These are phyloP conservation scores for Escallonia rubra DNA, from an alignment of 129 eudicot genomes.

Conservation along the genomic window DNA sequence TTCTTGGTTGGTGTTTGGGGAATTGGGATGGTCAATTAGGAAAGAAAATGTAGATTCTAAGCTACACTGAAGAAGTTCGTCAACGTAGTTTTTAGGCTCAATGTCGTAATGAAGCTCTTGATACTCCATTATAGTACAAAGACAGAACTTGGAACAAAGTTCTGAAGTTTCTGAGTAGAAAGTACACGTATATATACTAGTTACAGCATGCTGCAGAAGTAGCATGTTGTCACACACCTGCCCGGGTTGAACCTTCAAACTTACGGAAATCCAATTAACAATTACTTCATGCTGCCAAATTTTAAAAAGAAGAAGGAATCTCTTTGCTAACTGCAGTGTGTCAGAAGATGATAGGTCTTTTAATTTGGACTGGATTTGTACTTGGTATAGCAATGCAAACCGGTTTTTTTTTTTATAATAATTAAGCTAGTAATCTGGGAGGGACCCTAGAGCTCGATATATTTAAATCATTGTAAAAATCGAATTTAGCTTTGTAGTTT, in stretches of 20 bases:
- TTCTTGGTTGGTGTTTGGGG: conserved; percentile 3
- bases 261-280: background rate
- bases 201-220: background rate
- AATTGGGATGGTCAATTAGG: background rate
- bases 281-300: background rate
- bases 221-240: background rate
- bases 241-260: background rate
- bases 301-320: background rate
- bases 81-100: background rate
- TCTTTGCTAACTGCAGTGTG: background rate
- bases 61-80: background rate
- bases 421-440: too few relatives aligned
- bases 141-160: background rate
- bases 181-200: background rate
- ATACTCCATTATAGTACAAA: background rate
- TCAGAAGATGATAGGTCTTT: background rate
- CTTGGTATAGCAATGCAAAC: too few relatives aligned
- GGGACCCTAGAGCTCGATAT: too few relatives aligned
- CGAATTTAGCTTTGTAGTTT: too few relatives aligned
- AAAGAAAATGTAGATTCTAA: background rate
- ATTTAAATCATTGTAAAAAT: too few relatives aligned
- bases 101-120: background rate
- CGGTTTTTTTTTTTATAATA: too few relatives aligned
- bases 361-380: too few relatives aligned
- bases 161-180: background rate